phyloP scores from a whole-genome alignment of 208 protist genomes.

The Trypanosoma platydactyli region DNA sequence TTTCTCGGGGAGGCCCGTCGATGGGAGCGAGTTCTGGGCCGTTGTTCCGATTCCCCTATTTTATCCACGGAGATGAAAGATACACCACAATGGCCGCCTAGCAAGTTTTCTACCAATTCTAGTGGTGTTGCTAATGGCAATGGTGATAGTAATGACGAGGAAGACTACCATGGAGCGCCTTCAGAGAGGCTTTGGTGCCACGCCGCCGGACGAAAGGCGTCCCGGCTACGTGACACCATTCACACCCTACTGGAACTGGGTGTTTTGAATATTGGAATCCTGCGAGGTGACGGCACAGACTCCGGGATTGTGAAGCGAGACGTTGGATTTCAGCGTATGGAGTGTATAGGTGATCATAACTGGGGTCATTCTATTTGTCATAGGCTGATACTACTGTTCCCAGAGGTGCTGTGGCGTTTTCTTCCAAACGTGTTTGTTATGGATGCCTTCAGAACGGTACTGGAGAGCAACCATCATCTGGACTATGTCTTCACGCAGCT shows the following conservation, averaged over 20 bases:
- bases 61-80: not conserved
- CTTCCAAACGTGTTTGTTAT: constrained; percentile 1
- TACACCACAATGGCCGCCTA: not conserved
- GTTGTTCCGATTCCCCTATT: not conserved
- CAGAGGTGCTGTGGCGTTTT: constrained; percentile 29
- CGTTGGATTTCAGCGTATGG: constrained; percentile 27
- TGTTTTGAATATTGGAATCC: constrained; percentile 1
- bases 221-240: constrained; percentile 7
- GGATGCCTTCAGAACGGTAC: constrained; percentile 24
- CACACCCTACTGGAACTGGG: constrained; percentile 9
- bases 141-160: not conserved
- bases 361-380: constrained; percentile 28
- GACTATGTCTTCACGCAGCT: constrained; percentile 17
- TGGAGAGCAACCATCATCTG: constrained; percentile 33
- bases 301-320: constrained; percentile 3
- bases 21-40: constrained; percentile 13
- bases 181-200: constrained; percentile 9
- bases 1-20: constrained; percentile 16
- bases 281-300: not conserved
- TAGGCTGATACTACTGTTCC: constrained; percentile 21
- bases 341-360: constrained; percentile 38
- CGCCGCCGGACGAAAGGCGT: constrained; percentile 1
- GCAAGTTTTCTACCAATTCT: too few species aligned
- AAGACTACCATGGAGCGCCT: not conserved
- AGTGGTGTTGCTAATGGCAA: not conserved